Base-by-base conservation (phyloP, 148 eudicot species). In the Tetragonia tetragonoides region DNA sequence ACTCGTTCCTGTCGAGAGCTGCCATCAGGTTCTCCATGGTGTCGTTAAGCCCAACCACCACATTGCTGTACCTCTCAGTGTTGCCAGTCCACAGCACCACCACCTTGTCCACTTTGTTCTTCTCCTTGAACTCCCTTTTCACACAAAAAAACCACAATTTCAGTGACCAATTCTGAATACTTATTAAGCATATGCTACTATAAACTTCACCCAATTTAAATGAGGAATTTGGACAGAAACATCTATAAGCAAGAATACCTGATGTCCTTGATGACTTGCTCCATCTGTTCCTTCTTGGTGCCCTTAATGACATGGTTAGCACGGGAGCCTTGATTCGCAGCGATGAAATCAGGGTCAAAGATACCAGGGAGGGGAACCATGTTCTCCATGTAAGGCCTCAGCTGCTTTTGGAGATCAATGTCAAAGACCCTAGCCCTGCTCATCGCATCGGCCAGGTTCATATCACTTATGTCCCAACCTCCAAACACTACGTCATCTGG, bases 21-120 rank as follows among this genome's bases (percentile, higher is more conserved):
- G 97, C 97, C 83, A 93, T 76, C 20, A 95, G 85, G 80, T 81
- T 95, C 72, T 93, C 97, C 74, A 74, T 72, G 66, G 97, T 95
- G 86, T 95, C 99, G 77, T 95, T 95, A 63, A 93, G 87, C 56
- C 99, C 97, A 21, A 86, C 97, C 78, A 91, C 75, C 47, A 95
- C 92, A 81, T 91, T 90, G 74, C 97, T 95, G 83, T 95, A 95
- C 81, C 99, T 93, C 85, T 95, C 97, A 6, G 99, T 95, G 87
- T 95, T 95, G 44, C 92, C 99, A 8, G 99, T 95, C 99, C 99
- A 95, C 54, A 95, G 80, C 66, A 95, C 99, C 76, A 95, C 99
- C 51, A 95, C 90, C 85, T 87, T 91, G 83, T 95, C 99, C 69
- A 95, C 99, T 83, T 95, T 90, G 88, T 83, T 95, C 66, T 87